phyloP scores from a whole-genome alignment of 1,284 basidiomycete species.

The Leccinum huronense region DNA sequence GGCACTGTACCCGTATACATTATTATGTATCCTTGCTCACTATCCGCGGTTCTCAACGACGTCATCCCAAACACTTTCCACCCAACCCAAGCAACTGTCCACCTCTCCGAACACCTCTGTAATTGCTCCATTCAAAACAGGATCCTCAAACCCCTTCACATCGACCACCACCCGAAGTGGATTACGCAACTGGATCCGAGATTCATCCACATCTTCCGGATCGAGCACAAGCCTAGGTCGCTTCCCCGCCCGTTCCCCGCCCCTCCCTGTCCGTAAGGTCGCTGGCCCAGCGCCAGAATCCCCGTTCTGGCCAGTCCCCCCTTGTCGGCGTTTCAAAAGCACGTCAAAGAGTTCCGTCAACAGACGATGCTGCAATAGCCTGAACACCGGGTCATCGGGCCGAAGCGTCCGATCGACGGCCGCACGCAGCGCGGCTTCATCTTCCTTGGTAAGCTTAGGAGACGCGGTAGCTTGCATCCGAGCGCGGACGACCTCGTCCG shows the following conservation, averaged over 20 bases:
- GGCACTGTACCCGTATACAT: background rate
- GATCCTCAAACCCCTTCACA: constrained; percentile 48
- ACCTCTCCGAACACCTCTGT: constrained; percentile 35
- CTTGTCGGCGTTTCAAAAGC: constrained; percentile 28
- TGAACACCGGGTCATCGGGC: constrained; percentile 62
- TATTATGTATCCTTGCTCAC: background rate
- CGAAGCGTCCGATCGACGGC: constrained; percentile 62
- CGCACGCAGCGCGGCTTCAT: constrained; percentile 50
- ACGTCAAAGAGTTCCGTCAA: constrained; percentile 43
- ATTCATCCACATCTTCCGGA: background rate
- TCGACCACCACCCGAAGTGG: background rate
- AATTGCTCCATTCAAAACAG: constrained; percentile 37
- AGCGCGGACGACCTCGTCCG: constrained; percentile 65
- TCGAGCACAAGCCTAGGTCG: constrained; percentile 31
- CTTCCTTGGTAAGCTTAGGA: constrained; percentile 31
- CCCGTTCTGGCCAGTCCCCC: constrained; percentile 6
- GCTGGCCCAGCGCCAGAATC: constrained; percentile 30
- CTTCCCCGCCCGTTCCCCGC: constrained; percentile 27
- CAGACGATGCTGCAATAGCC: constrained; percentile 57
- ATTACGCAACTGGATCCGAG: background rate
- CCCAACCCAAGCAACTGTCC: constrained; percentile 40
- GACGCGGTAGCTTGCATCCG: constrained; percentile 25
- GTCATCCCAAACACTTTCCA: constrained; percentile 41
- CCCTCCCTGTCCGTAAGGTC: constrained; percentile 48
- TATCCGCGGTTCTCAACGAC: constrained; percentile 20